Evolutionary conservation across 192 early-diverging fungal genomes (phyloP).

Genomic region (Coemansia pectinata): DNA sequence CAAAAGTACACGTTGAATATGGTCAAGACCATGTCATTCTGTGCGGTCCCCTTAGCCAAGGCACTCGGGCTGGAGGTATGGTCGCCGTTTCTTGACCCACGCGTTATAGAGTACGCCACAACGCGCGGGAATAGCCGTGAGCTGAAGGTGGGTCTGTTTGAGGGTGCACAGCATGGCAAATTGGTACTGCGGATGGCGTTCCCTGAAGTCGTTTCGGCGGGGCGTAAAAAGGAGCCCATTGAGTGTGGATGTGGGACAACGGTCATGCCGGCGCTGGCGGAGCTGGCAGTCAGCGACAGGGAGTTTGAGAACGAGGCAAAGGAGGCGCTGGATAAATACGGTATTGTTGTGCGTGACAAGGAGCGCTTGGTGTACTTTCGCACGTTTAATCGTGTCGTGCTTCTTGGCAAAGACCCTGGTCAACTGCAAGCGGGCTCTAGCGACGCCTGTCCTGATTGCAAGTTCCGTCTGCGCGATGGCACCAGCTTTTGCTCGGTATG

Average conservation of each 20-base stretch:
- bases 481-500: constrained; percentile 67
- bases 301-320: constrained; percentile 27
- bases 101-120: constrained; percentile 57
- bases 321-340: constrained; percentile 42
- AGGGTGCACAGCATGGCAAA: constrained; percentile 57
- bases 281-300: constrained; percentile 15
- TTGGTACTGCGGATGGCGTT: constrained; percentile 63
- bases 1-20: constrained; percentile 55
- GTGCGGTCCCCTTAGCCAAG: constrained; percentile 54
- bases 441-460: constrained; percentile 64
- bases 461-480: constrained; percentile 56
- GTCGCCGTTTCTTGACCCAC: constrained; percentile 62
- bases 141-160: constrained; percentile 49
- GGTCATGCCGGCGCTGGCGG: constrained; percentile 55
- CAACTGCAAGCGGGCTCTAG: constrained; percentile 1
- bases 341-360: constrained; percentile 60
- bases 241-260: constrained; percentile 66
- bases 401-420: background rate
- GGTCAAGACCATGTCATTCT: constrained; percentile 57
- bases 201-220: constrained; percentile 61
- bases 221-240: constrained; percentile 68
- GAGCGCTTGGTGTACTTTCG: constrained; percentile 67
- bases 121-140: constrained; percentile 29
- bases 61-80: constrained; percentile 46
- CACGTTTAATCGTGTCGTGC: constrained; percentile 56